Evolutionary conservation across 1,284 basidiomycete species (phyloP).

Genomic region (Leccinum cinnamomeum): DNA sequence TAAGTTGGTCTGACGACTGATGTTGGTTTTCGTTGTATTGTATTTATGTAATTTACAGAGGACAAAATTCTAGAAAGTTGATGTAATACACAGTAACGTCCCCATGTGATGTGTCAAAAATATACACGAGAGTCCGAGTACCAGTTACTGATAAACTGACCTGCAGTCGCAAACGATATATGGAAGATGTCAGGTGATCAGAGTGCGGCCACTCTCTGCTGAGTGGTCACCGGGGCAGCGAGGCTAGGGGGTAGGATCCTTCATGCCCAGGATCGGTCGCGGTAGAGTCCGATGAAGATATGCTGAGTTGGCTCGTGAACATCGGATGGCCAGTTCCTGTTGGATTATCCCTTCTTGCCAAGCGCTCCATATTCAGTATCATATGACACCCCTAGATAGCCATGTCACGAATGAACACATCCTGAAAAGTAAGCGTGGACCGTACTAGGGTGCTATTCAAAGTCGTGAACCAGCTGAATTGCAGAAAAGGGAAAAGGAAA

Average conservation of each 20-base stretch:
- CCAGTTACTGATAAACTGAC: not conserved
- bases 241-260: not conserved
- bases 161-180: not conserved
- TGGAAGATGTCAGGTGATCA: not conserved
- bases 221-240: not conserved
- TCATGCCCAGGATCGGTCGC: not conserved
- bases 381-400: slow-evolving; percentile 19
- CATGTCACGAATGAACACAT: not conserved
- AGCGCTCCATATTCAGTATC: slow-evolving; percentile 26
- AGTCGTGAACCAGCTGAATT: slow-evolving; percentile 19
- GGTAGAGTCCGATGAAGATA: not conserved
- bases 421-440: not conserved
- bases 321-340: not conserved
- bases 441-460: slow-evolving; percentile 21
- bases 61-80: too few species aligned
- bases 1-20: too few species aligned
- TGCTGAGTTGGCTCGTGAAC: slow-evolving; percentile 17
- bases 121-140: not conserved
- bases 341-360: slow-evolving; percentile 12
- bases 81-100: not conserved
- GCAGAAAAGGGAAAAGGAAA: not conserved
- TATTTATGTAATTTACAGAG: too few species aligned
- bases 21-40: too few species aligned
- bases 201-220: too few species aligned
- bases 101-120: not conserved